Conservation (phyloP, 345 rosid species). For the Bruguiera sexangula region DNA sequence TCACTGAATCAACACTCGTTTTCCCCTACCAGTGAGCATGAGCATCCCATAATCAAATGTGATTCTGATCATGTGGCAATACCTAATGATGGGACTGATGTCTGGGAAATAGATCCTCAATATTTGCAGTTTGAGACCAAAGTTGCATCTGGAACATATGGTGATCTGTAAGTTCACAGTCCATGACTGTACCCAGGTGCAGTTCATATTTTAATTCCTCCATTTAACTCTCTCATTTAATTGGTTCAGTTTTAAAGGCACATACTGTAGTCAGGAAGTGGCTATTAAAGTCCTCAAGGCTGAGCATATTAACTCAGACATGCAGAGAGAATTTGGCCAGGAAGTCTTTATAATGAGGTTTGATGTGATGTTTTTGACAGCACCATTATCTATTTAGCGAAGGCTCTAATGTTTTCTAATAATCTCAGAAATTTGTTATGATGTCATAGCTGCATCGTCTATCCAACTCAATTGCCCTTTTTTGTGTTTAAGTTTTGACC, state of each 20-base stretch:
- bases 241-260: slow-evolving; percentile 77
- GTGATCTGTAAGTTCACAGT: slow-evolving; percentile 75
- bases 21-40: slow-evolving; percentile 49
- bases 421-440: neutral
- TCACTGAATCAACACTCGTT: slow-evolving; percentile 47
- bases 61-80: slow-evolving; percentile 58
- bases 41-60: slow-evolving; percentile 28
- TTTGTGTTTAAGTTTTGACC: too few species aligned
- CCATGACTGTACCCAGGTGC: slow-evolving; percentile 8
- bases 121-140: slow-evolving; percentile 66
- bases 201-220: neutral
- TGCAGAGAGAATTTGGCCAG: slow-evolving; percentile 91
- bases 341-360: slow-evolving; percentile 98
- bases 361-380: slow-evolving; percentile 8
- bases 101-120: slow-evolving; percentile 85
- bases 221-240: slow-evolving; percentile 3
- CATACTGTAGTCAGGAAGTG: slow-evolving; percentile 92
- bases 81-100: slow-evolving; percentile 92
- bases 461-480: neutral
- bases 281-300: slow-evolving; percentile 95
- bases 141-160: slow-evolving; percentile 97
- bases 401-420: neutral
- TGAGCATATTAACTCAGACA: slow-evolving; percentile 73
- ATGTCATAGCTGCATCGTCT: neutral
- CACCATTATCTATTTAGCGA: neutral